A percentile compares a stretch with the other conserved stretches of the same genome.
These are phyloP conservation scores for Candida maris DNA, from an alignment of 805 yeast genomes.

Conservation along the genomic window DNA sequence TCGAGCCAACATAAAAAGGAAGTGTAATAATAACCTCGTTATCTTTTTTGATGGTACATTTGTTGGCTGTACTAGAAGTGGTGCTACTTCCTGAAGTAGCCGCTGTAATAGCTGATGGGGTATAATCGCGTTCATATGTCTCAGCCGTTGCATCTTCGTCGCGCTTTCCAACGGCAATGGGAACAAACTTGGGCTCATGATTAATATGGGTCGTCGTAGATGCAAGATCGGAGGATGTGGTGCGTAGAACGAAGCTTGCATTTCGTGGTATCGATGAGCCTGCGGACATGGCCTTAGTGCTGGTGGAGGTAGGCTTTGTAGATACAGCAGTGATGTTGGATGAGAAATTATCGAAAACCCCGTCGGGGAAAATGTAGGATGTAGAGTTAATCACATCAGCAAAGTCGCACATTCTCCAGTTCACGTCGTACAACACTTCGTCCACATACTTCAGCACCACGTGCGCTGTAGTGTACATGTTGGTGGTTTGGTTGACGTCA, in stretches of 20 bases:
- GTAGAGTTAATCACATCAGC: slow-evolving; percentile 19
- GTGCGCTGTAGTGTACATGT: slow-evolving; percentile 47
- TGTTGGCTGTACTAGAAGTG: not conserved
- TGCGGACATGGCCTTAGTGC: not conserved
- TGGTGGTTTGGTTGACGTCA: slow-evolving; percentile 44
- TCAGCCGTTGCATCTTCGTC: not conserved
- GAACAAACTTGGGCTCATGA: not conserved
- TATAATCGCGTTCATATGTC: not conserved
- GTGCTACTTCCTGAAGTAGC: not conserved
- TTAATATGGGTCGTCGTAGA: not conserved
- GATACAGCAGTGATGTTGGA: not conserved
- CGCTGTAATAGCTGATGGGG: not conserved
- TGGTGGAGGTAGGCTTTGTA: not conserved
- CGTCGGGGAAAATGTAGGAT: slow-evolving; percentile 10
- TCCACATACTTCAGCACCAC: slow-evolving; percentile 43
- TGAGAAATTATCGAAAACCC: slow-evolving; percentile 14
- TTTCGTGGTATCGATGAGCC: not conserved
- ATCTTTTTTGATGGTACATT: slow-evolving; percentile 29
- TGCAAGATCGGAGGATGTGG: not conserved
- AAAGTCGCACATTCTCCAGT: slow-evolving; percentile 40
- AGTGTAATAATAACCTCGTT: slow-evolving; percentile 26
- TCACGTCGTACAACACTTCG: slow-evolving; percentile 36
- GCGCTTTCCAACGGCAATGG: slow-evolving; percentile 1
- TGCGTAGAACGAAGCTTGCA: not conserved
- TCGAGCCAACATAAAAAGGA: slow-evolving; percentile 18